Evolutionary conservation across 2,329 filamentous ascomycete species (phyloP).

Genomic region (Parasarocladium wereldwijsianum): DNA sequence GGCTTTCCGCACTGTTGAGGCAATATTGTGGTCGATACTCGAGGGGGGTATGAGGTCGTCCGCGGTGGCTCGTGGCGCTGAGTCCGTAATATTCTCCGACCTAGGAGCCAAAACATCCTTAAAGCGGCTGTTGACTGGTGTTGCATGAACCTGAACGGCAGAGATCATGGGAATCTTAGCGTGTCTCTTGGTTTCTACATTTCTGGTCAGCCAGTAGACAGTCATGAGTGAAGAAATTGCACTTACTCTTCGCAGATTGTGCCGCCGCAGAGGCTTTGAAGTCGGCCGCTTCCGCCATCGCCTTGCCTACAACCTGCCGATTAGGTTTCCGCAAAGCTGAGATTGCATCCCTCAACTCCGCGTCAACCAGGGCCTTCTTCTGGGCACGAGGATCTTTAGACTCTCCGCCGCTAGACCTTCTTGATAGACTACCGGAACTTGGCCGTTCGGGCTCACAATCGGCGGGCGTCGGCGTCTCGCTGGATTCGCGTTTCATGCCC

Average conservation of each 20-base stretch:
- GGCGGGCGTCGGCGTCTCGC: slow-evolving; percentile 26
- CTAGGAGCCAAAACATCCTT: slow-evolving; percentile 29
- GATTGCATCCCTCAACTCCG: slow-evolving; percentile 61
- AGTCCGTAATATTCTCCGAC: slow-evolving; percentile 10
- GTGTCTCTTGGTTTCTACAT: slow-evolving; percentile 33
- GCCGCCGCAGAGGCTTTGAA: slow-evolving; percentile 31
- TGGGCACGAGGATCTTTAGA: slow-evolving; percentile 41
- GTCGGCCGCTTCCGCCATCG: slow-evolving; percentile 53
- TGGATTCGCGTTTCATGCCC: slow-evolving; percentile 53
- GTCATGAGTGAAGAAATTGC: not conserved
- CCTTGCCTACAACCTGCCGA: slow-evolving; percentile 51
- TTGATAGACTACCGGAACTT: slow-evolving; percentile 13
- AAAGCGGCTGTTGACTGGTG: slow-evolving; percentile 39
- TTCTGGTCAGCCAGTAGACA: slow-evolving; percentile 25
- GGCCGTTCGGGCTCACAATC: slow-evolving; percentile 1
- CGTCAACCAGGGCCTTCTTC: slow-evolving; percentile 52
- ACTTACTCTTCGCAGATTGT: slow-evolving; percentile 31
- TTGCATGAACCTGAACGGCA: slow-evolving; percentile 39
- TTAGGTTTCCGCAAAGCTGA: slow-evolving; percentile 62
- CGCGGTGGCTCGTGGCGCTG: slow-evolving; percentile 9
- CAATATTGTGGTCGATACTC: slow-evolving; percentile 22
- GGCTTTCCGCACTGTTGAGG: slow-evolving; percentile 20
- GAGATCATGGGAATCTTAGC: no score
- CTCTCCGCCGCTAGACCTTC: slow-evolving; percentile 32
- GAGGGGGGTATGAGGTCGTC: slow-evolving; percentile 21